These are phyloP conservation scores for Lentithecium fluviatile DNA, from an alignment of 495 filamentous ascomycete genomes.

Conservation along the genomic window DNA sequence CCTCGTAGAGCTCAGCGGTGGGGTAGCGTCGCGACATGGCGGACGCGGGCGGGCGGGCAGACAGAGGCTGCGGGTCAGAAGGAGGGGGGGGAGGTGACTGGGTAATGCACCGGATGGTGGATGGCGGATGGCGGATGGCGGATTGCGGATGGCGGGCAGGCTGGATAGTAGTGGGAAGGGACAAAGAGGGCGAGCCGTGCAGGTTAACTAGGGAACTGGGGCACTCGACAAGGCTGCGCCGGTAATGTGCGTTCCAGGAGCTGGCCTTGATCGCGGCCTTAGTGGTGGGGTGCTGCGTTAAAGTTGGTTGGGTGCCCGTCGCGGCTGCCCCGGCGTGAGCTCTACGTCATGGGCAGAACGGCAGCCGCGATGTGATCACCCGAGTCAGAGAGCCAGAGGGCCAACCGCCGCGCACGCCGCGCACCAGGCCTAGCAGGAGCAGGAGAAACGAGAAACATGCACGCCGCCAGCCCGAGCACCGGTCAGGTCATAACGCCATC, in stretches of 20 bases:
- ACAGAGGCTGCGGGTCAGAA: background rate
- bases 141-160: slow-evolving; percentile 3
- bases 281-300: slow-evolving; percentile 14
- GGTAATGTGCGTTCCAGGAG: slow-evolving; percentile 1
- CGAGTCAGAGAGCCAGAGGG: too few relatives aligned
- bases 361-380: background rate
- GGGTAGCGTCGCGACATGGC: slow-evolving; percentile 41
- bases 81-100: background rate
- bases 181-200: slow-evolving; percentile 8
- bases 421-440: too few relatives aligned
- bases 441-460: background rate
- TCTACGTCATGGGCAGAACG: slow-evolving; percentile 2
- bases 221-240: too few relatives aligned
- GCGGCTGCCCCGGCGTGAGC: slow-evolving; percentile 12
- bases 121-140: background rate
- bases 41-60: background rate
- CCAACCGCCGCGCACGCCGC: too few relatives aligned
- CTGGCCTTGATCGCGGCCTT: slow-evolving; percentile 19
- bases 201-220: too few relatives aligned
- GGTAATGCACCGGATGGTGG: background rate
- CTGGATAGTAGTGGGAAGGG: slow-evolving; percentile 1
- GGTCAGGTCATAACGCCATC: background rate
- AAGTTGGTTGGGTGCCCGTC: slow-evolving; percentile 10
- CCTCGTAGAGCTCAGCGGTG: slow-evolving; percentile 48
- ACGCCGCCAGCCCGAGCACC: background rate